Percentiles rank a stretch among this genome's conserved stretches.
Evolutionary conservation across 331 rosid species (phyloP).

Genomic region (Malus hybrid): DNA sequence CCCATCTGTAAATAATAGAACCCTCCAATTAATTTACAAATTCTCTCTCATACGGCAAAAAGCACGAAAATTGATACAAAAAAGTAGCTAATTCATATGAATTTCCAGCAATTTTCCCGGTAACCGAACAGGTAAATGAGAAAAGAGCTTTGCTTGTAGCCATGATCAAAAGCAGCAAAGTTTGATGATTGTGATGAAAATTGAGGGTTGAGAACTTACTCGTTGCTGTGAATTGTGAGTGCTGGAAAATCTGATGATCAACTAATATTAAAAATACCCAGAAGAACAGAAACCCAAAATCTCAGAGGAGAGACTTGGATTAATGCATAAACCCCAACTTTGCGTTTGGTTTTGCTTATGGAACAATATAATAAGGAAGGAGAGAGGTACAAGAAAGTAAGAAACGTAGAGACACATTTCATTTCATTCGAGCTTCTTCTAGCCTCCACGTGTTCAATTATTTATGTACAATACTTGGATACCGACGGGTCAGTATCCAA

Average conservation of each 20-base stretch:
- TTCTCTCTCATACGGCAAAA: background rate
- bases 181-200: background rate
- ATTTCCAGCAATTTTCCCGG: background rate
- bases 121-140: background rate
- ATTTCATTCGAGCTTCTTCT: background rate
- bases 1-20: background rate
- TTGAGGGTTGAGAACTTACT: conserved; percentile 32
- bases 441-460: background rate
- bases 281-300: conserved; percentile 12
- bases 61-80: background rate
- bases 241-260: background rate
- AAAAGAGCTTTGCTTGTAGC: background rate
- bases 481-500: too few species aligned
- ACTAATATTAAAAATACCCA: background rate
- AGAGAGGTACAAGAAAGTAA: background rate
- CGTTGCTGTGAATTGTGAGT: conserved; percentile 4
- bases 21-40: conserved; percentile 13
- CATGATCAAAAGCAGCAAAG: background rate
- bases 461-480: background rate
- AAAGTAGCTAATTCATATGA: background rate
- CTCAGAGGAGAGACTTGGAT: background rate
- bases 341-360: background rate
- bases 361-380: background rate
- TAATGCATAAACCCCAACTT: conserved; percentile 9
- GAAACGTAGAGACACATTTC: background rate